Evolutionary conservation across 345 rosid species (phyloP).

Genomic region (Murraya paniculata): DNA sequence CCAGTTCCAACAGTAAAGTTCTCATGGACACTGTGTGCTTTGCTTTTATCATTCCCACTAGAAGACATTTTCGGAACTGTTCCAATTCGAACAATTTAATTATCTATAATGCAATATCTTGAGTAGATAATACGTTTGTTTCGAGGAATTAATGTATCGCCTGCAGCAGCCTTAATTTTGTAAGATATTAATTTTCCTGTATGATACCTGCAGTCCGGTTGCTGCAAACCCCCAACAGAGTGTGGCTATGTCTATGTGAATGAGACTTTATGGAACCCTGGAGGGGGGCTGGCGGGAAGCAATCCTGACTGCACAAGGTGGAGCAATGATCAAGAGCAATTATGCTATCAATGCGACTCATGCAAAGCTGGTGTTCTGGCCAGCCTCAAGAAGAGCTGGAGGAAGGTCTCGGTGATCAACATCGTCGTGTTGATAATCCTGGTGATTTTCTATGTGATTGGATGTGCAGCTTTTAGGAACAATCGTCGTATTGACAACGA

Average conservation of each 20-base stretch:
- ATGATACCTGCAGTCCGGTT: conserved; percentile 63
- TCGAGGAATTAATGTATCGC: background rate
- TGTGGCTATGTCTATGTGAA: conserved; percentile 68
- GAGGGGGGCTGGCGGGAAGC: conserved; percentile 32
- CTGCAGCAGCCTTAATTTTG: background rate
- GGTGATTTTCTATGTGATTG: conserved; percentile 69
- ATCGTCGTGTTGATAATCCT: conserved; percentile 72
- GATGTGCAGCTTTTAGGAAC: conserved; percentile 76
- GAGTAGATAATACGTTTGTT: background rate
- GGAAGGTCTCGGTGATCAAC: conserved; percentile 87
- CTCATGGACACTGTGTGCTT: background rate
- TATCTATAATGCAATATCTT: background rate
- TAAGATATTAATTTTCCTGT: background rate
- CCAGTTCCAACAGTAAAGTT: background rate
- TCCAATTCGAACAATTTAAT: background rate
- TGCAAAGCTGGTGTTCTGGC: conserved; percentile 95
- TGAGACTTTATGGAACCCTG: conserved; percentile 63
- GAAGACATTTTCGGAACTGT: background rate
- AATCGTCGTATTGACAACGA: conserved; percentile 74
- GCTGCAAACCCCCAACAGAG: conserved; percentile 92
- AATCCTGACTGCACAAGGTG: conserved; percentile 62
- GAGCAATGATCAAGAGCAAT: conserved; percentile 66
- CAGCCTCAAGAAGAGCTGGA: conserved; percentile 87
- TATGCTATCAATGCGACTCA: conserved; percentile 77
- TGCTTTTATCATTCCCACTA: background rate